A percentile compares a stretch with the other conserved stretches of the same genome.
Conservation (phyloP, 2,329 filamentous ascomycete genomes). For the Colletotrichum sp. region DNA sequence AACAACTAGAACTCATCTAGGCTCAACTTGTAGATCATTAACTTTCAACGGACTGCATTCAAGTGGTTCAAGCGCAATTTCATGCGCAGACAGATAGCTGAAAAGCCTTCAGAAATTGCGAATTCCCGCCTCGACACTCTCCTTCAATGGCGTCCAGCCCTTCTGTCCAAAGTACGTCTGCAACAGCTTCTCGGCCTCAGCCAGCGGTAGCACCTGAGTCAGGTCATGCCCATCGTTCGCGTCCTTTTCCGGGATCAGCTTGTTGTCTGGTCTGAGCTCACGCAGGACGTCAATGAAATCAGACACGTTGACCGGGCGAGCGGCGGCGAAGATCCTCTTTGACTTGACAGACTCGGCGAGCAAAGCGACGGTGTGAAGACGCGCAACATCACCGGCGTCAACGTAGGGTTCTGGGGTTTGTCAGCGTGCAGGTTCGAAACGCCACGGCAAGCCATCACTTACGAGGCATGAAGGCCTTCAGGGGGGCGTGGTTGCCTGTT, state of each 20-base stretch:
- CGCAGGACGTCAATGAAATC: background rate
- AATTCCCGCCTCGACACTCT: slow-evolving; percentile 12
- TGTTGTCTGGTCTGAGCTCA: slow-evolving; percentile 15
- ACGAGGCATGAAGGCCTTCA: background rate
- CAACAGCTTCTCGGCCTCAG: slow-evolving; percentile 1
- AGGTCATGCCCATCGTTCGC: background rate
- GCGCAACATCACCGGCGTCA: slow-evolving; percentile 53
- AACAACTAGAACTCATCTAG: background rate
- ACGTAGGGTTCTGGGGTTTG: slow-evolving; percentile 38
- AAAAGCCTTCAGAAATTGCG: background rate
- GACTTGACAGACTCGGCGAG: slow-evolving; percentile 47
- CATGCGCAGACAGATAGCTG: background rate
- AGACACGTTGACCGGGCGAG: slow-evolving; percentile 25
- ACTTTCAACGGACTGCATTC: background rate
- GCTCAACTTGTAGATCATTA: background rate
- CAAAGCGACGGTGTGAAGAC: slow-evolving; percentile 57
- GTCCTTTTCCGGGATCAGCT: background rate
- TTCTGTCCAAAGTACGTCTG: slow-evolving; percentile 14
- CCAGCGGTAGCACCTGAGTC: slow-evolving; percentile 1
- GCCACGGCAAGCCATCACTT: background rate
- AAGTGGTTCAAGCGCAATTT: background rate
- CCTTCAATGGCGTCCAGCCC: slow-evolving; percentile 5
- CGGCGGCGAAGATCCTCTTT: slow-evolving; percentile 61
- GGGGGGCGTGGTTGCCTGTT: background rate
- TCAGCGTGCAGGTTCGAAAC: background rate